A percentile compares a stretch with the other conserved stretches of the same genome.
These are phyloP conservation scores for Prillingera fragicola DNA, from an alignment of 1,284 basidiomycete species.

Conservation along the genomic window DNA sequence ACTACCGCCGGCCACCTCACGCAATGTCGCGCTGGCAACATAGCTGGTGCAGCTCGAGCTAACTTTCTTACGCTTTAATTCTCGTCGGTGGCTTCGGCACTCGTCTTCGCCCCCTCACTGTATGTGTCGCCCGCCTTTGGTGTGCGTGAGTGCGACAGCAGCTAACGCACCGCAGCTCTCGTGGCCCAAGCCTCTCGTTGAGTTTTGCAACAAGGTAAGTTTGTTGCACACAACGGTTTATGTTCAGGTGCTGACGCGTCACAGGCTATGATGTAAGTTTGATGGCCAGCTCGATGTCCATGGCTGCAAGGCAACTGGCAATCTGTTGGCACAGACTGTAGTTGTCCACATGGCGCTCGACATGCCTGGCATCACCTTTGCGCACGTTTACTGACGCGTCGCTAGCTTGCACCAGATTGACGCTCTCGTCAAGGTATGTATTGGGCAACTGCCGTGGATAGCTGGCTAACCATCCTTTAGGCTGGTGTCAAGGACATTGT, in stretches of 20 bases:
- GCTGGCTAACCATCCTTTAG: slow-evolving; percentile 24
- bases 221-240: background rate
- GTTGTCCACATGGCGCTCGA: no score
- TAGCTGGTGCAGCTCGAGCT: no score
- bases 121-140: slow-evolving; percentile 35
- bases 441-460: background rate
- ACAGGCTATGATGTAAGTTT: slow-evolving; percentile 48
- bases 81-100: slow-evolving; percentile 53
- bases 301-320: background rate
- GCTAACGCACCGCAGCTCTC: slow-evolving; percentile 32
- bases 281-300: no score
- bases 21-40: background rate
- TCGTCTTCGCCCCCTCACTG: slow-evolving; percentile 52
- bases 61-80: slow-evolving; percentile 46
- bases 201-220: slow-evolving; percentile 52
- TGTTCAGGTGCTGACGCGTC: slow-evolving; percentile 3
- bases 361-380: background rate
- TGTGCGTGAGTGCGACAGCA: background rate
- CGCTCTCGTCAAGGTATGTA: slow-evolving; percentile 51
- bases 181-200: slow-evolving; percentile 53
- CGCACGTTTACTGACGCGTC: background rate
- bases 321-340: background rate
- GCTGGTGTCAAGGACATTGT: slow-evolving; percentile 55
- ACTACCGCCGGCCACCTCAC: background rate
- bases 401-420: slow-evolving; percentile 53